Base-by-base conservation (phyloP, 768 basidiomycete species). In the Rhodocollybia butyracea region DNA sequence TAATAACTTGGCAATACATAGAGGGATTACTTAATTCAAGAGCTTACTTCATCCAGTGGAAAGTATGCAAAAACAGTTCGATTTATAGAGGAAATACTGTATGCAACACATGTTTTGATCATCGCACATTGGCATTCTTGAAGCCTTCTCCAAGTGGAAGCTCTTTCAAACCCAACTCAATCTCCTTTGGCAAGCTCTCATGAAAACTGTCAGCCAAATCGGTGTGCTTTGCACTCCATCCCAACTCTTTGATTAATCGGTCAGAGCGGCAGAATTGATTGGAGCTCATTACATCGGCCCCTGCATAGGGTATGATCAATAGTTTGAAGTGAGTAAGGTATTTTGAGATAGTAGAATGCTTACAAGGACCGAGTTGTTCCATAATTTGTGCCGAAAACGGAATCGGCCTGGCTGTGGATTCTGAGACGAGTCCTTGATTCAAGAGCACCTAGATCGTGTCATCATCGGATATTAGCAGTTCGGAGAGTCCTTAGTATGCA, bases 121-220 rank as follows among this genome's bases (percentile, higher is more conserved):
- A n/a, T n/a, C n/a, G n/a, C n/a, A n/a, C n/a, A n/a, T n/a, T n/a
- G n/a, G n/a, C n/a, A n/a, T n/a, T n/a, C n/a, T n/a, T n/a, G n/a
- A n/a, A n/a, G n/a, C n/a, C n/a, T n/a, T n/a, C n/a, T n/a, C n/a
- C n/a, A n/a, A n/a, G n/a, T n/a, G n/a, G n/a, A n/a, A n/a, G n/a
- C n/a, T n/a, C n/a, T n/a, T n/a, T n/a, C n/a, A n/a, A n/a, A n/a
- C n/a, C 51, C 31, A 53, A 11, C 24, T 53, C 51, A 17, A 53
- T 42, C 26, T 53, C 51, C 36, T 27, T 29, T 4, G 51, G 51
- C n/a, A 53, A 11, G 21, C 39, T 41, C 27, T 53, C 51, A 42
- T 29, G 42, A 17, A 53, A 29, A 42, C 26, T 29, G 27, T 27
- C n/a, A n/a, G n/a, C n/a, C n/a, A n/a, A n/a, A n/a, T 53, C 51